Evolutionary conservation across 495 filamentous ascomycete genomes (phyloP), one percentile per base, ranked within the genome.

Genomic region (Neurospora sp.): DNA sequence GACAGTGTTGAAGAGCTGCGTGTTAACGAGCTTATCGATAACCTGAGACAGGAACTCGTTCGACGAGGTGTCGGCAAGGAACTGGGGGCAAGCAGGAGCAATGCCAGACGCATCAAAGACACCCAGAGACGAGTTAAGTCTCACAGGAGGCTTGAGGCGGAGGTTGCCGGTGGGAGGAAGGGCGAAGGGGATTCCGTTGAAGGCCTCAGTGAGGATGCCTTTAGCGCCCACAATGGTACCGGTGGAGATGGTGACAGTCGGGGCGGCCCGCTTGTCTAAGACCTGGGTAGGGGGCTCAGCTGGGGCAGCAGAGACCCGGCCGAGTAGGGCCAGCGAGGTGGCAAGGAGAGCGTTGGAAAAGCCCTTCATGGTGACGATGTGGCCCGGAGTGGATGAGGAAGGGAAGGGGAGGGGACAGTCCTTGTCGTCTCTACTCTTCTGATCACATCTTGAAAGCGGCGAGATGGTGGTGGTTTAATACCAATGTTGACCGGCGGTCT

Each of bases 71-170:
- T 83, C 81, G 38, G 83, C 82, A 69, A 87, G 74, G 76, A 82
- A 85, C 77, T 91, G 88, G 1, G 88, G 87, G 75, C 89, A 91
- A 14, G 88, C 81, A 3, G 81, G 79, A 10, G 88, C 83, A 2
- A 76, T 61, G 0, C 83, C 82, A 0, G 84, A 85, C 3, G 87
- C 89, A 75, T 89, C 78, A 45, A 88, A 79, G 9, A 80, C 85
- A 1, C 87, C 88, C 10, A 88, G 75, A n/a, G 81, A 76, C 42
- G 77, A 73, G 40, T 76, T 83, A 38, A 82, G 77, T 41, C 77
- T 80, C 71, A 83, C 81, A 9, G 85, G 84, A 14, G 83, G 81
- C 69, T 76, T 79, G 40, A 87, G 83, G 5, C 85, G 82, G 7
- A 83, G 75, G 18, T 75, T 72, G n/a, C 84, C 84, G 20, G 75